phyloP scores from a whole-genome alignment of 371 early-diverging fungal species.

The Zancudomyces culisetae region DNA sequence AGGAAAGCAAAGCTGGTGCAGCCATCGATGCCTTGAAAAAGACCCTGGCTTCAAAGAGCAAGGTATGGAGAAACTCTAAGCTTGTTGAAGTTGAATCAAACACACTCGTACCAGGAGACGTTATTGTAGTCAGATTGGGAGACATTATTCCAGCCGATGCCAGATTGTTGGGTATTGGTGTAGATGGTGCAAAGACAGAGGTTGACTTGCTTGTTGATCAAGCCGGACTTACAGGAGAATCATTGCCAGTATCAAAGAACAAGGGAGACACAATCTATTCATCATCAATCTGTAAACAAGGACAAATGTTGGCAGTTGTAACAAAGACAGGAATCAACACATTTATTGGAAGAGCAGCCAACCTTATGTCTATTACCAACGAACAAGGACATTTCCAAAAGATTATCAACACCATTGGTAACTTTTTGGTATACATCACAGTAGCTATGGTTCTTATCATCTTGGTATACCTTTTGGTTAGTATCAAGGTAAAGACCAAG shows the following conservation, averaged over 20 bases:
- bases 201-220: constrained; percentile 76
- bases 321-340: constrained; percentile 72
- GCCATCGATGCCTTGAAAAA: constrained; percentile 78
- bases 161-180: constrained; percentile 64
- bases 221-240: constrained; percentile 88
- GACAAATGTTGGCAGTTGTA: constrained; percentile 67
- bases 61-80: constrained; percentile 57
- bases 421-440: constrained; percentile 71
- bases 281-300: constrained; percentile 66
- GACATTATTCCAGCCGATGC: constrained; percentile 90
- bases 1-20: constrained; percentile 78
- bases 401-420: constrained; percentile 77
- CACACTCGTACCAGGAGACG: constrained; percentile 70
- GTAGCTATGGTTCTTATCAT: constrained; percentile 62
- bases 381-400: constrained; percentile 78
- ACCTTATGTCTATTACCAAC: constrained; percentile 61
- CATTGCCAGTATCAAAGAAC: constrained; percentile 63
- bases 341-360: constrained; percentile 84
- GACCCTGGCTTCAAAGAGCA: constrained; percentile 67
- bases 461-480: constrained; percentile 46
- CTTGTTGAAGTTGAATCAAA: constrained; percentile 61
- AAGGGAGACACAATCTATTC: constrained; percentile 66
- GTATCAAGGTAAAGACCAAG: constrained; percentile 15
- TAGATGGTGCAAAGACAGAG: constrained; percentile 57
- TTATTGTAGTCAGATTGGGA: constrained; percentile 74